These are phyloP conservation scores for Fusarium hainanense DNA, from an alignment of 2,329 filamentous ascomycete species.

Conservation along the genomic window DNA sequence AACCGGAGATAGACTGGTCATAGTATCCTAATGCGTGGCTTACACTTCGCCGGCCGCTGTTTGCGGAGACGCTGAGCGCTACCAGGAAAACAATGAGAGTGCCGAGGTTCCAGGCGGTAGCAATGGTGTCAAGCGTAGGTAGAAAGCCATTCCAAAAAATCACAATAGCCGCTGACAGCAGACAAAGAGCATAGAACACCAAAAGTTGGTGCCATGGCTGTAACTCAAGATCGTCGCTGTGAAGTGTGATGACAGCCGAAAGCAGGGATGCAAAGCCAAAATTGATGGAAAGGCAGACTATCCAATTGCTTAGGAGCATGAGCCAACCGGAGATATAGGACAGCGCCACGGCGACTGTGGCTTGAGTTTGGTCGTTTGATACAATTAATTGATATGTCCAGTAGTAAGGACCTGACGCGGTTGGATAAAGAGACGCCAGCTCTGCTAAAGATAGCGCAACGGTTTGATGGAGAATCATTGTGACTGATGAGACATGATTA, in stretches of 20 bases:
- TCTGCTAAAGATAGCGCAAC: constrained; percentile 76
- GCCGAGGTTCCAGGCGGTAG: neutral
- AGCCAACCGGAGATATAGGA: constrained; percentile 55
- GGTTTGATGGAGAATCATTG: neutral
- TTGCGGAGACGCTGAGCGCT: neutral
- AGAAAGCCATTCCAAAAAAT: neutral
- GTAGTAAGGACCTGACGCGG: constrained; percentile 73
- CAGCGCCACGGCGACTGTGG: constrained; percentile 53
- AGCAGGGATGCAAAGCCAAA: neutral
- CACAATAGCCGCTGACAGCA: neutral
- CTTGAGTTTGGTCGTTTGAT: constrained; percentile 60
- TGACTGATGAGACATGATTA: too few relatives aligned
- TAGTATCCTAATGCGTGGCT: constrained; percentile 76
- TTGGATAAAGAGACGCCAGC: constrained; percentile 72
- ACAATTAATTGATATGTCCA: constrained; percentile 73
- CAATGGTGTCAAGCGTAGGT: neutral
- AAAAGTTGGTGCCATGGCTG: neutral
- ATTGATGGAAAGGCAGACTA: neutral
- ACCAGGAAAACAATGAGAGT: neutral
- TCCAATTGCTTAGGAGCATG: neutral
- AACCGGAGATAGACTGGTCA: constrained; percentile 73
- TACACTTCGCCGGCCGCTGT: constrained; percentile 61
- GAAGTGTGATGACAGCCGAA: neutral
- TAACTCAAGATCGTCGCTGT: neutral
- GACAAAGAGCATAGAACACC: neutral